A percentile compares a stretch with the other conserved stretches of the same genome.
Conservation (phyloP, 2,329 filamentous ascomycete species). For the Volutella citrinella region DNA sequence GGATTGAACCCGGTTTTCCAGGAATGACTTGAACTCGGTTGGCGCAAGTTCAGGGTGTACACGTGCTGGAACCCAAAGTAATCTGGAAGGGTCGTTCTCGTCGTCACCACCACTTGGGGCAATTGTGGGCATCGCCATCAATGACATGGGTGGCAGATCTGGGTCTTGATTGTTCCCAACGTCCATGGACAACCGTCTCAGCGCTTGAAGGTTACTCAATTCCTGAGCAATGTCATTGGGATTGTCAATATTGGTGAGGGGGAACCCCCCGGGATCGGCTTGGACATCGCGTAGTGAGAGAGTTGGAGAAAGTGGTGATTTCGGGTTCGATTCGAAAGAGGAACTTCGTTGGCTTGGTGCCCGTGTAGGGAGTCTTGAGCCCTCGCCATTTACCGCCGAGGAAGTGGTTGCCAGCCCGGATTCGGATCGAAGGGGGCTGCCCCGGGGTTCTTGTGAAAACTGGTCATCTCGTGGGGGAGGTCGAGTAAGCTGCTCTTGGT, state of each 20-base stretch:
- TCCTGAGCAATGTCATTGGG: constrained; percentile 88
- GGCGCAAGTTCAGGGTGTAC: constrained; percentile 94
- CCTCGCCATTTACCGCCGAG: constrained; percentile 28
- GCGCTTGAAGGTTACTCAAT: constrained; percentile 84
- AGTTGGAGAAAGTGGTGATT: constrained; percentile 50
- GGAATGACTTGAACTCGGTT: constrained; percentile 93
- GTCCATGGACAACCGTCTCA: constrained; percentile 93
- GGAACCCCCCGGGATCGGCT: constrained; percentile 65
- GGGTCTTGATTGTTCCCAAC: constrained; percentile 70
- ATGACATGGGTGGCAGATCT: constrained; percentile 68
- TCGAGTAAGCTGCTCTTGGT: constrained; percentile 48
- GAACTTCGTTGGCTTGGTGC: constrained; percentile 39
- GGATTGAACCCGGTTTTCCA: constrained; percentile 88
- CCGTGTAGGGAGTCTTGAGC: constrained; percentile 41
- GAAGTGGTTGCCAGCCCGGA: constrained; percentile 40
- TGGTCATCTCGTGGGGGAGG: constrained; percentile 29
- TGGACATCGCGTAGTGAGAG: constrained; percentile 52
- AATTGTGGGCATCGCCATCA: constrained; percentile 68
- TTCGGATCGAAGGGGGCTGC: constrained; percentile 41
- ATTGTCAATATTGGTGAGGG: constrained; percentile 86
- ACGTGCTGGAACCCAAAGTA: constrained; percentile 94
- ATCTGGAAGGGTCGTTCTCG: constrained; percentile 80
- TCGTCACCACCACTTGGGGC: constrained; percentile 72
- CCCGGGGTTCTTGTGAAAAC: constrained; percentile 35
- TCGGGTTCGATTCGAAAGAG: constrained; percentile 39